Percentiles rank a stretch among this genome's conserved stretches.
Evolutionary conservation across 2,329 filamentous ascomycete genomes (phyloP).

Genomic region (Ampelomyces quisqualis): DNA sequence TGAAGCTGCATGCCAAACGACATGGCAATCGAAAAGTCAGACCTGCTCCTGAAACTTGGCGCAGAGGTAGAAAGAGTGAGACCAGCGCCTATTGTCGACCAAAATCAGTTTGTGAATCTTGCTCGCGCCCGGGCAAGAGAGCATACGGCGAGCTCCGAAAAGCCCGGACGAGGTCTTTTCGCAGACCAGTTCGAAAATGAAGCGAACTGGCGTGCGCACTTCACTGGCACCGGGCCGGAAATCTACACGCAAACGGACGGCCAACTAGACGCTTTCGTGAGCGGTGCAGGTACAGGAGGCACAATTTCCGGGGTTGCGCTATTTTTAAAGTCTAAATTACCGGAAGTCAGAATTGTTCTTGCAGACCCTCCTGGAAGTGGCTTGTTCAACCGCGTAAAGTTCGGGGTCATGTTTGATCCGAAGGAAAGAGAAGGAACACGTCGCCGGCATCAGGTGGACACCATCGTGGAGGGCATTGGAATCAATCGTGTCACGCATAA

Average conservation of each 20-base stretch:
- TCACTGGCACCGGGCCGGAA: slow-evolving; percentile 81
- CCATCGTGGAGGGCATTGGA: slow-evolving; percentile 92
- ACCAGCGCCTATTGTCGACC: slow-evolving; percentile 90
- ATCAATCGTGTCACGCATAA: slow-evolving; percentile 94
- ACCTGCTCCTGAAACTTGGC: slow-evolving; percentile 83
- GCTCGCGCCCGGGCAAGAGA: slow-evolving; percentile 74
- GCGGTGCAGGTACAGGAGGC: slow-evolving; percentile 90
- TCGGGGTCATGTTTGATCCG: slow-evolving; percentile 91
- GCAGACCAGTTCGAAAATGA: slow-evolving; percentile 93
- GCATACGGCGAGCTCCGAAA: slow-evolving; percentile 62
- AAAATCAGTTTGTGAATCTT: slow-evolving; percentile 90
- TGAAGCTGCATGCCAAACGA: slow-evolving; percentile 87
- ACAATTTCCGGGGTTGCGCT: slow-evolving; percentile 85
- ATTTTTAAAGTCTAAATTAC: slow-evolving; percentile 74
- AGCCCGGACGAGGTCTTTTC: slow-evolving; percentile 79
- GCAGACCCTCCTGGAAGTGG: slow-evolving; percentile 95
- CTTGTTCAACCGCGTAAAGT: slow-evolving; percentile 84
- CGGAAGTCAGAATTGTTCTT: slow-evolving; percentile 69
- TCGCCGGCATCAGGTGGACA: slow-evolving; percentile 87
- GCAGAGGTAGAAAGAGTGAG: slow-evolving; percentile 89
- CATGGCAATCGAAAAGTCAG: slow-evolving; percentile 83
- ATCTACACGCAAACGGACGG: slow-evolving; percentile 78
- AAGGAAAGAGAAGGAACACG: slow-evolving; percentile 91
- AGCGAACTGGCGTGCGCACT: slow-evolving; percentile 86
- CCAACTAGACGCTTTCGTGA: slow-evolving; percentile 79